These are phyloP conservation scores for Fraxinus floribunda DNA, from an alignment of 305 asterid species.

Conservation along the genomic window DNA sequence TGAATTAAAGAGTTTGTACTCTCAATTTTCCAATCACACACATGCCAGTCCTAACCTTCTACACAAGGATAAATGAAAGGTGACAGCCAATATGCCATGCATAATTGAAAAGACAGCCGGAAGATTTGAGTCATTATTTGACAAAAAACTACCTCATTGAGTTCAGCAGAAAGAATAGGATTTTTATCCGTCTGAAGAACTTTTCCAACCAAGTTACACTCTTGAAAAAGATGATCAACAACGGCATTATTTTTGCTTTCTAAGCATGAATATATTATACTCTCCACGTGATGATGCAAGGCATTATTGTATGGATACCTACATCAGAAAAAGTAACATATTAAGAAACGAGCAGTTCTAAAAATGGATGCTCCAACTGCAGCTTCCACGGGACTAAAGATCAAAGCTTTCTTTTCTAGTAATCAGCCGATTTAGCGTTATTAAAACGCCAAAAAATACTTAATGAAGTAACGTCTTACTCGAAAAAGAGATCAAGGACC, in stretches of 20 bases:
- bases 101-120: constrained; percentile 9
- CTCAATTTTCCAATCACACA: constrained; percentile 20
- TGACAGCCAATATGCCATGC: background rate
- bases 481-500: constrained; percentile 86
- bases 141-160: constrained; percentile 48
- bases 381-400: constrained; percentile 7
- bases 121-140: background rate
- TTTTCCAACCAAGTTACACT: constrained; percentile 70
- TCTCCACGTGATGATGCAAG: constrained; percentile 96
- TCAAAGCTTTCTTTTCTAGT: constrained; percentile 11
- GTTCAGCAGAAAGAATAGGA: constrained; percentile 55
- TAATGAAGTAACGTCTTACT: constrained; percentile 49
- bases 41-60: constrained; percentile 17
- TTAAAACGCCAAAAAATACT: constrained; percentile 7
- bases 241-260: constrained; percentile 68
- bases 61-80: background rate
- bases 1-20: background rate
- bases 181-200: constrained; percentile 71
- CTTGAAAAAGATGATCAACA: constrained; percentile 71
- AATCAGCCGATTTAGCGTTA: background rate
- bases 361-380: constrained; percentile 1
- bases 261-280: constrained; percentile 83
- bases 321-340: constrained; percentile 24
- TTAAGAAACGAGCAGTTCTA: background rate
- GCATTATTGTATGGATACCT: constrained; percentile 97